Conservation (phyloP, 2,329 filamentous ascomycete species). For the Lojkania enalia region DNA sequence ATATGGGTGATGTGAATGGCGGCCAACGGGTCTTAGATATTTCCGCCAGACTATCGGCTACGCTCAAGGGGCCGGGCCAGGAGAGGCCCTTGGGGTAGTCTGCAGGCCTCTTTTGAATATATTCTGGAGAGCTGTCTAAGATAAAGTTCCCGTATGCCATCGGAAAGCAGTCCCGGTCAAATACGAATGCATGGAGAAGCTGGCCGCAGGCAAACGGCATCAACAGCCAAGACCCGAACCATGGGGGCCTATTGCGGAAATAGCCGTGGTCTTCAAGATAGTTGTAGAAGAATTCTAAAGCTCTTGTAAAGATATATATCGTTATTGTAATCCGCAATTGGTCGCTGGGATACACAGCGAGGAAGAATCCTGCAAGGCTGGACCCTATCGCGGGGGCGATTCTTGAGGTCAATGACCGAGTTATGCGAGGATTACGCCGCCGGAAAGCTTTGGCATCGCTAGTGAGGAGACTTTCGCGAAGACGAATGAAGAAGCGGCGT, state of each 20-base stretch:
- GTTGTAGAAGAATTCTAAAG: constrained; percentile 87
- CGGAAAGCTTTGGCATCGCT: constrained; percentile 82
- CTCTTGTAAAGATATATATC: constrained; percentile 79
- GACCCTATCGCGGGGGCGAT: constrained; percentile 90
- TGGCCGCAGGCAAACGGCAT: constrained; percentile 56
- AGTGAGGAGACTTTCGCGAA: constrained; percentile 77
- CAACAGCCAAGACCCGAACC: constrained; percentile 57
- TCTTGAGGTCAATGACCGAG: constrained; percentile 74
- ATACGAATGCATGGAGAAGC: constrained; percentile 55
- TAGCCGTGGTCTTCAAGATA: constrained; percentile 71
- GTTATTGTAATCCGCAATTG: constrained; percentile 77
- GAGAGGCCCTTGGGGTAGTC: constrained; percentile 66
- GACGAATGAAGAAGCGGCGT: constrained; percentile 82
- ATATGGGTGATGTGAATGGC: constrained; percentile 81
- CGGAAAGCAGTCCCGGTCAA: constrained; percentile 57
- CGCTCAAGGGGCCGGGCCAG: constrained; percentile 76
- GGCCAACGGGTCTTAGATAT: constrained; percentile 86
- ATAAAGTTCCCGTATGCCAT: constrained; percentile 67
- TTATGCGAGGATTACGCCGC: constrained; percentile 76
- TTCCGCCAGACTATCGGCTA: constrained; percentile 78
- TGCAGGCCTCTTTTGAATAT: constrained; percentile 73
- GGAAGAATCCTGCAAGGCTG: constrained; percentile 78
- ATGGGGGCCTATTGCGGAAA: constrained; percentile 70
- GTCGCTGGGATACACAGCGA: constrained; percentile 73
- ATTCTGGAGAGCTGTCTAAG: constrained; percentile 71